Percentiles rank a stretch among this genome's conserved stretches.
phyloP scores from a whole-genome alignment of 164 flowering plant species.

The grape (Vitis vinifera) region DNA sequence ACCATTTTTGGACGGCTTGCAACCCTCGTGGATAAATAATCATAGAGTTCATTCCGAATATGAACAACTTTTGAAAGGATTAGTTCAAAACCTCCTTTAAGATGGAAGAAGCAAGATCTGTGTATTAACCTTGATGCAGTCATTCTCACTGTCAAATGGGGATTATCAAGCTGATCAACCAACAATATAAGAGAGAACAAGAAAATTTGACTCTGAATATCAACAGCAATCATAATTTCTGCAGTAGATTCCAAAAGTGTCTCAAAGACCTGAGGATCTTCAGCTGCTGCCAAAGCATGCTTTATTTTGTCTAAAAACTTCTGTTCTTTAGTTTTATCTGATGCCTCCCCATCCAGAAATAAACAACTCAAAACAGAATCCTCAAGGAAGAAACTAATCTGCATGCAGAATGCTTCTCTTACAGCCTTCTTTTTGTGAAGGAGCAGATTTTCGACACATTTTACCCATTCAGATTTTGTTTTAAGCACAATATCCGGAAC shows the following conservation, averaged over 20 bases:
- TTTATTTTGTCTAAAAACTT: conserved; percentile 66
- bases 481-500: conserved; percentile 37
- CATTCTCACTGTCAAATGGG: conserved; percentile 63
- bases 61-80: conserved; percentile 58
- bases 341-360: conserved; percentile 44
- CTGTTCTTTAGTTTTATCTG: conserved; percentile 51
- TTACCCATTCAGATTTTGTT: conserved; percentile 67
- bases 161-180: conserved; percentile 90
- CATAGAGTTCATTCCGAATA: conserved; percentile 74
- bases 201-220: conserved; percentile 61
- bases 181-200: conserved; percentile 66
- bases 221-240: conserved; percentile 74
- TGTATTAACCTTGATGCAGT: conserved; percentile 70
- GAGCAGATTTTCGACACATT: conserved; percentile 62
- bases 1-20: conserved; percentile 63
- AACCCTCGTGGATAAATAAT: conserved; percentile 68
- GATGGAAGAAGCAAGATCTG: conserved; percentile 66
- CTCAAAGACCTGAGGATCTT: conserved; percentile 65
- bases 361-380: conserved; percentile 49
- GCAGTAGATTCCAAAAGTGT: conserved; percentile 80
- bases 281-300: conserved; percentile 58
- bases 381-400: conserved; percentile 67
- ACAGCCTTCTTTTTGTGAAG: conserved; percentile 59
- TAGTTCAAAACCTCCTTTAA: conserved; percentile 66
- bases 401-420: conserved; percentile 80